phyloP scores from a whole-genome alignment of 2,329 filamentous ascomycete species.

The Penicillium sclerotigenum region DNA sequence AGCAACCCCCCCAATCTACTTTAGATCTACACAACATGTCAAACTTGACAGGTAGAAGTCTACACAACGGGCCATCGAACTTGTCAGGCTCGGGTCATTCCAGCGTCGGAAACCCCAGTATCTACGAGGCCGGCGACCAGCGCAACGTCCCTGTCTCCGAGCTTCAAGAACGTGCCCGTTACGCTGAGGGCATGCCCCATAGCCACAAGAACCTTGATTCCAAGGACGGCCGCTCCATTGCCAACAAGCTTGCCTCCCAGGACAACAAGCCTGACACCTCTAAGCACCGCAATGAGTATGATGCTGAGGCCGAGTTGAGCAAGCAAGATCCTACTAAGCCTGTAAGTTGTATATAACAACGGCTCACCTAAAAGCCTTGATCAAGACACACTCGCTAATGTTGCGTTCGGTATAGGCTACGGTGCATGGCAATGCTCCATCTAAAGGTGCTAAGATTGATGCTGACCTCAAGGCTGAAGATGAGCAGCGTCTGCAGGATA shows the following conservation, averaged over 20 bases:
- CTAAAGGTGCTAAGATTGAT: conserved; percentile 48
- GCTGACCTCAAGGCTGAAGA: conserved; percentile 45
- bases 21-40: conserved; percentile 14
- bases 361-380: not conserved
- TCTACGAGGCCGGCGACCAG: conserved; percentile 79
- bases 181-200: conserved; percentile 68
- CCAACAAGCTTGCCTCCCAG: conserved; percentile 43
- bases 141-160: conserved; percentile 58
- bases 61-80: no score
- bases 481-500: conserved; percentile 44
- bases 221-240: conserved; percentile 51
- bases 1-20: not conserved
- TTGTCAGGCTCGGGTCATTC: conserved; percentile 48
- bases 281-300: conserved; percentile 25
- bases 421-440: conserved; percentile 47
- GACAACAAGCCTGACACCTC: conserved; percentile 27
- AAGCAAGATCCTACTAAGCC: conserved; percentile 45
- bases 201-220: conserved; percentile 68
- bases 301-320: conserved; percentile 38
- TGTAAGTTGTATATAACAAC: conserved; percentile 26
- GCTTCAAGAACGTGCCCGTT: conserved; percentile 55
- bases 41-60: not conserved
- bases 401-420: conserved; percentile 32
- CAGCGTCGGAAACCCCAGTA: conserved; percentile 61
- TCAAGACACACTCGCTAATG: conserved; percentile 8